Percentiles rank a stretch among this genome's conserved stretches.
phyloP scores from a whole-genome alignment of 352 stramenopile genomes.

The Pythium dissimile region DNA sequence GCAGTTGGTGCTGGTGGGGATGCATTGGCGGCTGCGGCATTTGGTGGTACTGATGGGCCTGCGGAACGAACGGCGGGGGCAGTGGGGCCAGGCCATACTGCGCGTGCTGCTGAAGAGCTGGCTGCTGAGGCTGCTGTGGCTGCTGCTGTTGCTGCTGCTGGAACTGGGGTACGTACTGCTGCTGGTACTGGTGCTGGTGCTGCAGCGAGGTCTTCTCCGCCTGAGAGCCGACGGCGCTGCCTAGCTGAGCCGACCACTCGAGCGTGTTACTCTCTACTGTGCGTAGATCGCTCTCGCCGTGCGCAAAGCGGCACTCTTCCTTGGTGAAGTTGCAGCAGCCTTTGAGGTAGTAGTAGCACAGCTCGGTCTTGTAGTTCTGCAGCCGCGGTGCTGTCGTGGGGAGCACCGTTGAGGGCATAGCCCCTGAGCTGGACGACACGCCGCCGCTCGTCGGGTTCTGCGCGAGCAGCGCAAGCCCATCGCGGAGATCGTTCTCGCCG shows the following conservation, averaged over 20 bases:
- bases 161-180: slow-evolving; percentile 32
- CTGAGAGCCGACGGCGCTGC: neutral
- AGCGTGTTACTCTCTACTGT: slow-evolving; percentile 84
- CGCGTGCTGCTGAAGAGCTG: slow-evolving; percentile 1
- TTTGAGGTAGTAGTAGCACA: slow-evolving; percentile 89
- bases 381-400: slow-evolving; percentile 54
- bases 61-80: slow-evolving; percentile 15
- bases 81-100: slow-evolving; percentile 12
- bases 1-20: slow-evolving; percentile 14
- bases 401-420: slow-evolving; percentile 15
- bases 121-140: slow-evolving; percentile 7
- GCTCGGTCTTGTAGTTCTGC: slow-evolving; percentile 88
- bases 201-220: slow-evolving; percentile 22
- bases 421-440: neutral
- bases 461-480: slow-evolving; percentile 33
- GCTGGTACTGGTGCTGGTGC: slow-evolving; percentile 59
- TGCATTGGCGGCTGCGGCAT: slow-evolving; percentile 15
- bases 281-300: slow-evolving; percentile 72
- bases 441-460: slow-evolving; percentile 3
- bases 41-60: slow-evolving; percentile 27
- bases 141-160: slow-evolving; percentile 20
- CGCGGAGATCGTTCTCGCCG: slow-evolving; percentile 70
- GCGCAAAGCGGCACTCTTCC: slow-evolving; percentile 85
- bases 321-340: slow-evolving; percentile 88
- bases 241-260: slow-evolving; percentile 55